A percentile compares a stretch with the other conserved stretches of the same genome.
These are phyloP conservation scores for Solanum peruvianum DNA, from an alignment of 257 asterid genomes.

Conservation along the genomic window DNA sequence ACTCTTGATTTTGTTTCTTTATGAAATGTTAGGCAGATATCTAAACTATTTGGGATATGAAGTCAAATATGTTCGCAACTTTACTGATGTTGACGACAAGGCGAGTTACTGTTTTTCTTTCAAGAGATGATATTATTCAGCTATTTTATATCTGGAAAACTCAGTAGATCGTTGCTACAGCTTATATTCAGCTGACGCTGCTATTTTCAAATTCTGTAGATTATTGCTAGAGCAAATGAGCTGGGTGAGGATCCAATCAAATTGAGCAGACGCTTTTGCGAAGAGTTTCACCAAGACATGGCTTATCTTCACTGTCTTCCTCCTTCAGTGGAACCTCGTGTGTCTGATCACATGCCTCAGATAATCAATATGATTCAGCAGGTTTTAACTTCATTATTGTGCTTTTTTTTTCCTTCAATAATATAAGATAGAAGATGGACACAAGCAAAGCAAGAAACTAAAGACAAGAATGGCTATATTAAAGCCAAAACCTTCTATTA, in stretches of 20 bases:
- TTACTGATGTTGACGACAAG: constrained; percentile 98
- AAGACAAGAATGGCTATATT: background rate
- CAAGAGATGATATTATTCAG: background rate
- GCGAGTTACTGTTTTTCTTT: constrained; percentile 20
- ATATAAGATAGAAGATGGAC: background rate
- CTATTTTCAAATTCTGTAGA: constrained; percentile 67
- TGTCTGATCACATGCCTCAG: constrained; percentile 83
- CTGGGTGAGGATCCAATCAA: constrained; percentile 76
- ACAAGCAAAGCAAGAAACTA: background rate
- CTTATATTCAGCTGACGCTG: constrained; percentile 30
- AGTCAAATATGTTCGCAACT: constrained; percentile 86
- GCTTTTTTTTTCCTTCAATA: background rate
- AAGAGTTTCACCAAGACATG: constrained; percentile 89
- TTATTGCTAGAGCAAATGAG: constrained; percentile 78
- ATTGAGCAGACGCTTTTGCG: constrained; percentile 78
- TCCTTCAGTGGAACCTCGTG: constrained; percentile 94
- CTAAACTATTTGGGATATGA: constrained; percentile 85
- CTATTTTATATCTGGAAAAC: constrained; percentile 22
- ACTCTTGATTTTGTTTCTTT: constrained; percentile 5
- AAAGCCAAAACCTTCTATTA: background rate
- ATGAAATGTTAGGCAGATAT: constrained; percentile 68
- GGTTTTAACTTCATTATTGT: constrained; percentile 24
- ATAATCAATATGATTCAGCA: constrained; percentile 76
- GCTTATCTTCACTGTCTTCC: constrained; percentile 61
- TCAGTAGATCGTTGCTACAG: constrained; percentile 23